These are phyloP conservation scores for Mucor lusitanicus DNA, from an alignment of 371 early-diverging fungal species.

Conservation along the genomic window DNA sequence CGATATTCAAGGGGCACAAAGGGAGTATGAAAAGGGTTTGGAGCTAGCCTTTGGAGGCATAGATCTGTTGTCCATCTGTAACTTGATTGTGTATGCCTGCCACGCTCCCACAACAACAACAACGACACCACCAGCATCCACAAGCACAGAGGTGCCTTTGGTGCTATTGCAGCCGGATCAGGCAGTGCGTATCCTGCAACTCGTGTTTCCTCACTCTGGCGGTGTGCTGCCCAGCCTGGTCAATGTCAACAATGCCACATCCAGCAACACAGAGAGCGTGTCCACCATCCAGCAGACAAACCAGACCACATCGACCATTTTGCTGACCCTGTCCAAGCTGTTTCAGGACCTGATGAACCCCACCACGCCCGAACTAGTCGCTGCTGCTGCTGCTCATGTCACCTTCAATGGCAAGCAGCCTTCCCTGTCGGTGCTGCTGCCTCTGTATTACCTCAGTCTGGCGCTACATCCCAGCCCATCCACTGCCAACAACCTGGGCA, in stretches of 20 bases:
- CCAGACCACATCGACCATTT: conserved; percentile 76
- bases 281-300: conserved; percentile 61
- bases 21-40: conserved; percentile 79
- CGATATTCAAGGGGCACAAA: conserved; percentile 70
- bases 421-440: conserved; percentile 67
- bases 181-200: conserved; percentile 56
- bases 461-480: conserved; percentile 84
- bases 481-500: conserved; percentile 89
- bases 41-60: conserved; percentile 79
- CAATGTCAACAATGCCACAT: not conserved
- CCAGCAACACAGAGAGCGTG: conserved; percentile 16
- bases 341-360: conserved; percentile 77
- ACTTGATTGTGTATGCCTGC: conserved; percentile 44
- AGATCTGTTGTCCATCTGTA: conserved; percentile 58
- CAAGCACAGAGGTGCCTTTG: conserved; percentile 39
- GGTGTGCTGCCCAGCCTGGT: conserved; percentile 68
- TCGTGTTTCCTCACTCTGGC: conserved; percentile 61
- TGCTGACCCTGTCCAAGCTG: conserved; percentile 84
- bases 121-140: not conserved
- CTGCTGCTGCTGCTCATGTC: conserved; percentile 44
- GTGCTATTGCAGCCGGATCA: conserved; percentile 71
- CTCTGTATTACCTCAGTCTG: conserved; percentile 83
- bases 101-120: not conserved
- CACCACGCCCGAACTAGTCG: conserved; percentile 43
- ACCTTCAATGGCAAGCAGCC: conserved; percentile 45